A percentile compares a stretch with the other conserved stretches of the same genome.
phyloP scores from a whole-genome alignment of 2,329 filamentous ascomycete genomes.

The Fusarium transvaalense region DNA sequence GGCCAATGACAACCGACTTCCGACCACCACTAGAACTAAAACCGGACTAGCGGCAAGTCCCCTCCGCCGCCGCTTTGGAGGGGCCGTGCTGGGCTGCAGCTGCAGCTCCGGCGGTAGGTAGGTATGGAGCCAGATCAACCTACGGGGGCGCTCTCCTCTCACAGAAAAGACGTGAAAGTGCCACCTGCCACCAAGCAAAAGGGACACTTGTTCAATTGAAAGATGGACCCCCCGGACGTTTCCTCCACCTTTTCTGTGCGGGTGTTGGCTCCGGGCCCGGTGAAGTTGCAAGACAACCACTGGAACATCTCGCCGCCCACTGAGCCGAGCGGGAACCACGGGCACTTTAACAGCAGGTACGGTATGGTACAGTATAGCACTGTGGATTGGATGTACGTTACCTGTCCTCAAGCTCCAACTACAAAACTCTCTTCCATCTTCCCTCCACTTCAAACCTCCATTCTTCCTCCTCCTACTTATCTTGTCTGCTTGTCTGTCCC shows the following conservation, averaged over 20 bases:
- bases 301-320: constrained; percentile 6
- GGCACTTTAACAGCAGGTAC: constrained; percentile 8
- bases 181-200: constrained; percentile 47
- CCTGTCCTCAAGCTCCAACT: constrained; percentile 47
- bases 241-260: constrained; percentile 28
- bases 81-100: constrained; percentile 31
- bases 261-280: constrained; percentile 42
- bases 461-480: constrained; percentile 34
- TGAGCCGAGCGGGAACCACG: constrained; percentile 8
- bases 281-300: constrained; percentile 3
- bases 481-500: constrained; percentile 35
- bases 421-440: constrained; percentile 54
- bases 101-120: constrained; percentile 33
- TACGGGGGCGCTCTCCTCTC: constrained; percentile 1
- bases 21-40: neutral
- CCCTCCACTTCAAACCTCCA: constrained; percentile 36
- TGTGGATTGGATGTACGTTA: constrained; percentile 30
- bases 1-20: constrained; percentile 21
- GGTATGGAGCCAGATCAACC: constrained; percentile 32
- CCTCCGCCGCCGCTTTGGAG: constrained; percentile 34
- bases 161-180: constrained; percentile 3
- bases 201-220: constrained; percentile 62
- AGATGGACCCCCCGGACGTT: constrained; percentile 24
- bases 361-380: constrained; percentile 5
- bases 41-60: constrained; percentile 24